A percentile compares a stretch with the other conserved stretches of the same genome.
These are phyloP conservation scores for Vanrija sp. DNA, from an alignment of 1,284 basidiomycete species.

Conservation along the genomic window DNA sequence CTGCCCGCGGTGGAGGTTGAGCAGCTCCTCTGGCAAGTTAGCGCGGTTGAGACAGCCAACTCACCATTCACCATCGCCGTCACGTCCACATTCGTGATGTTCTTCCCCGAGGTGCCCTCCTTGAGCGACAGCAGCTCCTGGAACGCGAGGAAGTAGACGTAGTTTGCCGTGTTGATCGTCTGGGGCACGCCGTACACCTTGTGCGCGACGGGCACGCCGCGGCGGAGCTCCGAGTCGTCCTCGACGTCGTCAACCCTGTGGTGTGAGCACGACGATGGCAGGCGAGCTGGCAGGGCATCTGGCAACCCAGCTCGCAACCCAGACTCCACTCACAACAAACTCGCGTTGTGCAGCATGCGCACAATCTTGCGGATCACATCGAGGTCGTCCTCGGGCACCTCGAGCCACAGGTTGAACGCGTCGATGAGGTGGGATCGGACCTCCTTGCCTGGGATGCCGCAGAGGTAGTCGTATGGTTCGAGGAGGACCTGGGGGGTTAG, in stretches of 20 bases:
- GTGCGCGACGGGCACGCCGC: constrained; percentile 85
- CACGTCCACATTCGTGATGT: constrained; percentile 16
- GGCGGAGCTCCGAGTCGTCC: constrained; percentile 83
- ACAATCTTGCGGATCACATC: constrained; percentile 73
- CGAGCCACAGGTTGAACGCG: constrained; percentile 91
- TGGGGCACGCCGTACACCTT: constrained; percentile 94
- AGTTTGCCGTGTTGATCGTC: constrained; percentile 96
- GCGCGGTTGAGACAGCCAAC: constrained; percentile 15
- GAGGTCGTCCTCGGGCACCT: constrained; percentile 70
- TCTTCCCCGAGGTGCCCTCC: constrained; percentile 54
- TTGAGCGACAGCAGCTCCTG: constrained; percentile 65
- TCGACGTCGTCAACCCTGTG: constrained; percentile 93
- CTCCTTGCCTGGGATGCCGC: constrained; percentile 85
- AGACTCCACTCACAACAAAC: constrained; percentile 67
- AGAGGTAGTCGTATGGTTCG: constrained; percentile 86
- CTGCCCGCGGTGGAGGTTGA: constrained; percentile 90
- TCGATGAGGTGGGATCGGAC: constrained; percentile 83
- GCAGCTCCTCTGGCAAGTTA: constrained; percentile 63
- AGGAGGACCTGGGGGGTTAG: constrained; percentile 51
- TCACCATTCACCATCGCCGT: constrained; percentile 61
- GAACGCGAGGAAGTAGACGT: constrained; percentile 89
- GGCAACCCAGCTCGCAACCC: not conserved
- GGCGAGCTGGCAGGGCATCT: not conserved
- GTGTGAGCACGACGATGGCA: not conserved
- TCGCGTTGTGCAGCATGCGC: constrained; percentile 90